Evolutionary conservation across 768 basidiomycete species (phyloP).

Genomic region (Amanita thiersii): DNA sequence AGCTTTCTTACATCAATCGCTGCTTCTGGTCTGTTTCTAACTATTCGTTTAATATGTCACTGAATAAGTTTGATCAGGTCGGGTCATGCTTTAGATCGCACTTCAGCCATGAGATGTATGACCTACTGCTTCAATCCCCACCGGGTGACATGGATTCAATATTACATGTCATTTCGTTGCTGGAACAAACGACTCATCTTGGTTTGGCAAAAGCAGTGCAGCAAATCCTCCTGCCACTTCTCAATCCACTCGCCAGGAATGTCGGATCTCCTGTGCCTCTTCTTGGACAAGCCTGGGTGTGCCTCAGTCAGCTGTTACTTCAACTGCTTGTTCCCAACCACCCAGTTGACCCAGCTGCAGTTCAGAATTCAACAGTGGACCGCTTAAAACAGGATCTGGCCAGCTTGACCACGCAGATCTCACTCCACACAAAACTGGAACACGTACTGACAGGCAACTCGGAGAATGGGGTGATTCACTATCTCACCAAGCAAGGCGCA

Average conservation of each 20-base stretch:
- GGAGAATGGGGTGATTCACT: conserved; percentile 37
- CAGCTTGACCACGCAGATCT: conserved; percentile 37
- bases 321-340: conserved; percentile 74
- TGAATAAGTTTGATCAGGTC: no score
- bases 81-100: no score
- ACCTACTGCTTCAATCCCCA: no score
- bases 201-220: conserved; percentile 25
- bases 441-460: conserved; percentile 44
- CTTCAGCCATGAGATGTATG: no score
- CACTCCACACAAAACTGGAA: conserved; percentile 51
- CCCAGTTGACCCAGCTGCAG: conserved; percentile 81
- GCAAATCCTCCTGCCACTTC: conserved; percentile 20
- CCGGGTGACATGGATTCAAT: no score
- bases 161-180: conserved; percentile 16
- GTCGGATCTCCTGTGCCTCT: conserved; percentile 11
- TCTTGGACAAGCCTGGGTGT: conserved; percentile 45
- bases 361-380: conserved; percentile 36
- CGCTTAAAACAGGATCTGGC: conserved; percentile 35
- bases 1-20: conserved; percentile 28
- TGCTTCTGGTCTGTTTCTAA: conserved; percentile 30
- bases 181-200: conserved; percentile 24
- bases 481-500: conserved; percentile 31
- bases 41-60: neutral
- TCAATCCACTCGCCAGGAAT: neutral
- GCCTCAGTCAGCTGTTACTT: conserved; percentile 49